Conservation (phyloP, 2,329 filamentous ascomycete species). For the Dendrostoma leiphaemia region DNA sequence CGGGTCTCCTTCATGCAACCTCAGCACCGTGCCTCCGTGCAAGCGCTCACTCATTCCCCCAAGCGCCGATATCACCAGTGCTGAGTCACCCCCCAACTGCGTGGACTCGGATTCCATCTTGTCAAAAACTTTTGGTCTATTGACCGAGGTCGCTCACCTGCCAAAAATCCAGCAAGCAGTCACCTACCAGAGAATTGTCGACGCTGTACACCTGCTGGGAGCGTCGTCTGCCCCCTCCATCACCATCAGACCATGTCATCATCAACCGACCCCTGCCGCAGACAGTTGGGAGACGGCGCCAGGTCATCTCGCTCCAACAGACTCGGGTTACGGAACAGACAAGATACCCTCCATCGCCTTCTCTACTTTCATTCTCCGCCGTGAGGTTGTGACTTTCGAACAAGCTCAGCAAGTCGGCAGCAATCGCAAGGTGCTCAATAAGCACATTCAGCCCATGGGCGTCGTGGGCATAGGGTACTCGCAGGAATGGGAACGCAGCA, state of each 20-base stretch:
- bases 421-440: constrained; percentile 1
- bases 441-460: neutral
- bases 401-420: neutral
- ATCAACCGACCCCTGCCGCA: neutral
- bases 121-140: neutral
- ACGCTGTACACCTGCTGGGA: neutral
- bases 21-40: too few relatives aligned
- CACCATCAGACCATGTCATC: neutral
- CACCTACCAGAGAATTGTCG: neutral
- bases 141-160: neutral
- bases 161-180: neutral
- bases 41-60: too few relatives aligned
- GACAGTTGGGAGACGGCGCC: constrained; percentile 9
- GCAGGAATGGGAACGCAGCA: neutral
- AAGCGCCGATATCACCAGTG: too few relatives aligned
- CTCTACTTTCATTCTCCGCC: constrained; percentile 2
- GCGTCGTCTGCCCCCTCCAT: neutral
- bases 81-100: too few relatives aligned
- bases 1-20: too few relatives aligned
- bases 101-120: too few relatives aligned
- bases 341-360: neutral
- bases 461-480: neutral
- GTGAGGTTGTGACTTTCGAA: neutral
- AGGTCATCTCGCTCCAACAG: neutral
- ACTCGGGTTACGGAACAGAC: neutral